Percentiles rank a stretch among this genome's conserved stretches.
These are phyloP conservation scores for Paraconiothyrium sp. DNA, from an alignment of 2,329 filamentous ascomycete species.

Conservation along the genomic window DNA sequence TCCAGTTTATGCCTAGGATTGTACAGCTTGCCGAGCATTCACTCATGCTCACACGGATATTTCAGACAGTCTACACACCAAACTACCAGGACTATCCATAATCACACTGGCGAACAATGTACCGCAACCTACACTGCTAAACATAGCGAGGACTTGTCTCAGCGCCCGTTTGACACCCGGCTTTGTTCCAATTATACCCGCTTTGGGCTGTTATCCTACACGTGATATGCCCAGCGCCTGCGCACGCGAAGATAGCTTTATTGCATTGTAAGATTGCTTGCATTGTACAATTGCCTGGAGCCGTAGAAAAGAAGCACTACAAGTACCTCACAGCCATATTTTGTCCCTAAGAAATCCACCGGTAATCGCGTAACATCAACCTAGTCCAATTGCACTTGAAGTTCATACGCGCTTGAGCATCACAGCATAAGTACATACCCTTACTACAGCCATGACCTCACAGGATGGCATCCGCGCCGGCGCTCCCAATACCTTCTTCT, in stretches of 20 bases:
- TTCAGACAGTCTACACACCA: no score
- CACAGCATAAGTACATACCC: neutral
- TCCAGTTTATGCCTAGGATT: no score
- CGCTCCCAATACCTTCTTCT: slow-evolving; percentile 2
- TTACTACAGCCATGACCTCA: neutral
- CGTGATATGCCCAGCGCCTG: neutral
- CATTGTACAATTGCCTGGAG: neutral
- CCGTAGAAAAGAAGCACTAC: neutral
- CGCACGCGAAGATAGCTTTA: neutral
- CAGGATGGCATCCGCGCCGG: slow-evolving; percentile 5
- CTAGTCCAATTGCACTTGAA: neutral
- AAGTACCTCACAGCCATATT: neutral
- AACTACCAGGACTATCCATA: no score
- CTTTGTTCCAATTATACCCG: neutral
- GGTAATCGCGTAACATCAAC: neutral
- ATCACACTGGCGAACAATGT: neutral
- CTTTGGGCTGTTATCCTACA: neutral
- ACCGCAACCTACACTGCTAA: neutral
- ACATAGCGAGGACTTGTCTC: neutral
- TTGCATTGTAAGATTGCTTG: neutral
- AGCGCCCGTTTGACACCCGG: neutral
- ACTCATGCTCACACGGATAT: no score
- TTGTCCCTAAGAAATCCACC: no score
- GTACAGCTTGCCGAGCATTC: no score
- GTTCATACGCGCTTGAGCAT: neutral